Evolutionary conservation across 345 rosid species (phyloP).

Genomic region (Passiflora organensis): DNA sequence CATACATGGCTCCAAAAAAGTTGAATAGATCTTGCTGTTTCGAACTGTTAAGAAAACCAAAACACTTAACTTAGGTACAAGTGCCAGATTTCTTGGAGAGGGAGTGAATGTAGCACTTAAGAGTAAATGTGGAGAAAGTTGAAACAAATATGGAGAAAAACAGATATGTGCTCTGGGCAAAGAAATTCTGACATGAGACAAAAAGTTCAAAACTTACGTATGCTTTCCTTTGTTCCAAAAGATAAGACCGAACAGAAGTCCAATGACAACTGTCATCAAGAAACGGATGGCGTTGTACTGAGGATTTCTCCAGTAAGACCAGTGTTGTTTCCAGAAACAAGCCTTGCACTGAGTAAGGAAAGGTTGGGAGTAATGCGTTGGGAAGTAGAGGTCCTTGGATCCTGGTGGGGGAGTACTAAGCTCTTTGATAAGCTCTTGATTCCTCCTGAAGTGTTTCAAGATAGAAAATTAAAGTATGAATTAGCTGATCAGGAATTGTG

Average conservation of each 20-base stretch:
- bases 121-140: no score
- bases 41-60: slow-evolving; percentile 5
- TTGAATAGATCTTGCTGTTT: slow-evolving; percentile 23
- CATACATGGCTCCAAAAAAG: slow-evolving; percentile 24
- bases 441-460: slow-evolving; percentile 17
- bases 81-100: no score
- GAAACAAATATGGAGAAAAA: no score
- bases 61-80: no score
- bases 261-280: slow-evolving; percentile 15
- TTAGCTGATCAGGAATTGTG: no score
- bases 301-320: slow-evolving; percentile 32
- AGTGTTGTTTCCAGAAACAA: slow-evolving; percentile 27
- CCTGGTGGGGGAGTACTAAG: slow-evolving; percentile 23
- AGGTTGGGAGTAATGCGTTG: slow-evolving; percentile 19
- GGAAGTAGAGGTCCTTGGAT: slow-evolving; percentile 24
- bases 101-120: no score
- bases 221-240: slow-evolving; percentile 27
- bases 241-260: slow-evolving; percentile 23
- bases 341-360: slow-evolving; percentile 18
- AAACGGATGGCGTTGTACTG: slow-evolving; percentile 26
- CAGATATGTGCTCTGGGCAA: no score
- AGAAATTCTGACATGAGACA: not conserved
- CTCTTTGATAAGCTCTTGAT: slow-evolving; percentile 23
- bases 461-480: no score
- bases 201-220: slow-evolving; percentile 12